phyloP scores from a whole-genome alignment of 331 rosid species.

The Malus hybrid region DNA sequence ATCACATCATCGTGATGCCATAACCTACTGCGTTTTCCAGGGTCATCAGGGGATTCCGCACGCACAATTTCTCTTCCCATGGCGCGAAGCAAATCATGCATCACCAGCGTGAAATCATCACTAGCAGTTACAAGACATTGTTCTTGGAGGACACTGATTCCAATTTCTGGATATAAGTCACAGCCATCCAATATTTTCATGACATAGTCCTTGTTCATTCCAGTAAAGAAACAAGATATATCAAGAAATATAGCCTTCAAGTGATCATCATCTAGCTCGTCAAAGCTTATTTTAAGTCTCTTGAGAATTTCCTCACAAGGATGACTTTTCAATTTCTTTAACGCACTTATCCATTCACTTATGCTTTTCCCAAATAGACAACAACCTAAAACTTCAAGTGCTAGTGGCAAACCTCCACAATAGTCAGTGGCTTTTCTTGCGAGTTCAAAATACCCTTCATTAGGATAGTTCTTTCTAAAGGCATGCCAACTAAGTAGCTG shows the following conservation, averaged over 20 bases:
- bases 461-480: too few relatives aligned
- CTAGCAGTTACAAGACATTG: constrained; percentile 5
- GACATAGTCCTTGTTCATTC: not conserved
- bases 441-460: too few relatives aligned
- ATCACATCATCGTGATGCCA: constrained; percentile 6
- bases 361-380: not conserved
- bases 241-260: not conserved
- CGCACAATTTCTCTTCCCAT: constrained; percentile 26
- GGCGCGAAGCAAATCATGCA: constrained; percentile 29
- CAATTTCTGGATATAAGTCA: not conserved
- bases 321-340: not conserved
- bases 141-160: not conserved
- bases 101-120: constrained; percentile 6
- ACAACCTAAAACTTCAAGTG: constrained; percentile 2
- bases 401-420: not conserved
- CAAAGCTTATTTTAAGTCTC: not conserved
- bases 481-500: not conserved
- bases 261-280: not conserved
- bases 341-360: not conserved
- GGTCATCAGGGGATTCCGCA: not conserved
- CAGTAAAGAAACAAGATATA: not conserved
- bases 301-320: not conserved
- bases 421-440: too few relatives aligned
- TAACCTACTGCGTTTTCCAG: constrained; percentile 14
- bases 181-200: not conserved